These are phyloP conservation scores for Colletotrichum lentis DNA, from an alignment of 2,329 filamentous ascomycete species.

Conservation along the genomic window DNA sequence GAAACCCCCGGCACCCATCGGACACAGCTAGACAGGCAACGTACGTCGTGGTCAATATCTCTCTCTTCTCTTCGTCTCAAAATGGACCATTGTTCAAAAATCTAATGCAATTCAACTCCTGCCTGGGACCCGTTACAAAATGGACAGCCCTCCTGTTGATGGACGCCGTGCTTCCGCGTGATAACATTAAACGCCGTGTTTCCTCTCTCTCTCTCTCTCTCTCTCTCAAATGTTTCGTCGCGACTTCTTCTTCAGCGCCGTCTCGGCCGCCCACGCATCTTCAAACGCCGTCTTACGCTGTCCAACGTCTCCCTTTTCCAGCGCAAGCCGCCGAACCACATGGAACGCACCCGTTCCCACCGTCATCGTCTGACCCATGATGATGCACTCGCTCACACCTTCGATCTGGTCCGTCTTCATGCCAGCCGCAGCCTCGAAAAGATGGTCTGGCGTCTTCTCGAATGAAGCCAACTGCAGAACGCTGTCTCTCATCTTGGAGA, in stretches of 20 bases:
- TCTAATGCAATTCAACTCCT: constrained; percentile 10
- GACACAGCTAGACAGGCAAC: too few species aligned
- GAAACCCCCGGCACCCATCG: not conserved
- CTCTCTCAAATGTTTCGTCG: constrained; percentile 16
- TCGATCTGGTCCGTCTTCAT: constrained; percentile 94
- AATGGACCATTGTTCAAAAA: constrained; percentile 1
- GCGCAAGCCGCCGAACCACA: constrained; percentile 79
- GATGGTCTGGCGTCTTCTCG: constrained; percentile 96
- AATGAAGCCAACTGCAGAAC: constrained; percentile 95
- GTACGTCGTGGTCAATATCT: not conserved
- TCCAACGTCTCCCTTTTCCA: constrained; percentile 66
- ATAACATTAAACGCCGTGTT: constrained; percentile 11
- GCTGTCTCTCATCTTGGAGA: constrained; percentile 94
- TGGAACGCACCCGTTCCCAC: constrained; percentile 93
- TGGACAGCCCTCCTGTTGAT: constrained; percentile 21
- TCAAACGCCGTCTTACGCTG: constrained; percentile 74
- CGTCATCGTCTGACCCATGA: constrained; percentile 94
- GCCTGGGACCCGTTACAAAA: constrained; percentile 15
- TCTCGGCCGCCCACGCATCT: constrained; percentile 64
- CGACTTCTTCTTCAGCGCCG: constrained; percentile 38
- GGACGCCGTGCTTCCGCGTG: constrained; percentile 15
- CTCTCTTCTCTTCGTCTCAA: constrained; percentile 13
- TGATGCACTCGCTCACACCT: constrained; percentile 95
- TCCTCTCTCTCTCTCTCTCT: not conserved
- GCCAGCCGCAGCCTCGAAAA: constrained; percentile 91